phyloP scores from a whole-genome alignment of 2,329 filamentous ascomycete species.

The Pseudogymnoascus sp. region DNA sequence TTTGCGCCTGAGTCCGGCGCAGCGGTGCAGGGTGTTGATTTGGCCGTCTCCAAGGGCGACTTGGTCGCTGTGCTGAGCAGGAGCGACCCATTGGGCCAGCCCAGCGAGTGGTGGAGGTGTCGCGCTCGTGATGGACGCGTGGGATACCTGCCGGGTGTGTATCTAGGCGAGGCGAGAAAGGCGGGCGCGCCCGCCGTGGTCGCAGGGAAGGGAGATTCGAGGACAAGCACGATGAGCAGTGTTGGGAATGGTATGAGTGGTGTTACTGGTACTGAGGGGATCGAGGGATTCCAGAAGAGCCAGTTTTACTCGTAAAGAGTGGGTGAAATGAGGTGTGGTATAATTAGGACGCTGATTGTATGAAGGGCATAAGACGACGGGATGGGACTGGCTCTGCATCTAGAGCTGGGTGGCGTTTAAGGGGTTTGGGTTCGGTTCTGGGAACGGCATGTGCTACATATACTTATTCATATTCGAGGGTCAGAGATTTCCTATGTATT shows the following conservation, averaged over 20 bases:
- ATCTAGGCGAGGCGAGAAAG: conserved; percentile 65
- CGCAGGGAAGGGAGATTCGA: conserved; percentile 30
- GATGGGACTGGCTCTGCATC: not conserved
- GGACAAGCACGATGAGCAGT: conserved; percentile 35
- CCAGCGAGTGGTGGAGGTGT: conserved; percentile 96
- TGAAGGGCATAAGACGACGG: not conserved
- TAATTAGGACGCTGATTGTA: not conserved
- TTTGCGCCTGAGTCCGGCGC: conserved; percentile 73
- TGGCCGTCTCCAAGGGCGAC: conserved; percentile 89
- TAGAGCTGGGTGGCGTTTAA: not conserved
- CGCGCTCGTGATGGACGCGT: conserved; percentile 80
- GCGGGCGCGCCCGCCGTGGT: conserved; percentile 35
- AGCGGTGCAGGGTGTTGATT: conserved; percentile 63
- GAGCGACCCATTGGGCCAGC: conserved; percentile 81
- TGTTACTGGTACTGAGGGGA: conserved; percentile 49
- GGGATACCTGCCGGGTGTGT: conserved; percentile 86
- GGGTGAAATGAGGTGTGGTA: not conserved
- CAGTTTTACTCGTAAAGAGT: conserved; percentile 50
- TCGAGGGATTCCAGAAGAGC: conserved; percentile 65
- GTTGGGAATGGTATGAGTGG: conserved; percentile 31
- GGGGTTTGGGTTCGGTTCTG: not conserved
- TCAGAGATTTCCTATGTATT: not conserved
- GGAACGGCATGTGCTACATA: not conserved
- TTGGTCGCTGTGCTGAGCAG: conserved; percentile 91
- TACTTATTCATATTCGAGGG: not conserved